These are phyloP conservation scores for Auxenochlorella pyrenoidosa DNA, from an alignment of 139 green algal species.

Conservation along the genomic window DNA sequence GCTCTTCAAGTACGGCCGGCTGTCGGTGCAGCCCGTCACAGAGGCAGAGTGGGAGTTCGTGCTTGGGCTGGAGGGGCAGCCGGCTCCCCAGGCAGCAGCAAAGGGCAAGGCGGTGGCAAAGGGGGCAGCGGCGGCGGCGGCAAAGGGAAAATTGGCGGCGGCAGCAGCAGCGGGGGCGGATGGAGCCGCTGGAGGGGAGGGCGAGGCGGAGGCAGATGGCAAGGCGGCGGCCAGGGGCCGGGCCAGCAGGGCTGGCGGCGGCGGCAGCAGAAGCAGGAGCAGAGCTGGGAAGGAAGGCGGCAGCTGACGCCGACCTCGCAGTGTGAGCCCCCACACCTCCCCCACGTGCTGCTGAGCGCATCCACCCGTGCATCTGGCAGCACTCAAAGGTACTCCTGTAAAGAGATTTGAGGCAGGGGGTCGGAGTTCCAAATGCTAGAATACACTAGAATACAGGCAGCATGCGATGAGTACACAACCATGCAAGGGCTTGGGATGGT, in stretches of 20 bases:
- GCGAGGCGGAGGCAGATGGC: neutral
- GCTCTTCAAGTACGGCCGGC: constrained; percentile 57
- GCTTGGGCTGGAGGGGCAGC: constrained; percentile 36
- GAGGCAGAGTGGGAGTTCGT: constrained; percentile 51
- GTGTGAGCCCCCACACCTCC: too few species aligned
- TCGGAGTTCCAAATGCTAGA: too few species aligned
- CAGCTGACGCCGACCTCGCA: too few species aligned
- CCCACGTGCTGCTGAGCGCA: too few species aligned
- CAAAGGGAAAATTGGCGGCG: neutral
- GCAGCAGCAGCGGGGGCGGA: neutral
- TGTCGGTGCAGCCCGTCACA: constrained; percentile 64
- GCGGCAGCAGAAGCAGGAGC: neutral
- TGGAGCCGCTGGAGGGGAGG: too few species aligned
- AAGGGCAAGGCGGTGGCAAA: neutral
- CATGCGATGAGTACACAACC: too few species aligned
- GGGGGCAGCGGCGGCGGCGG: neutral
- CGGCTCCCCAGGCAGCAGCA: neutral
- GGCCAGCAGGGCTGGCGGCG: neutral
- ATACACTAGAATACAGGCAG: too few species aligned
- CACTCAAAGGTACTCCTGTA: too few species aligned
- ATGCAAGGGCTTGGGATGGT: too few species aligned
- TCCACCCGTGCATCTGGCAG: too few species aligned
- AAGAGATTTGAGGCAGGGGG: too few species aligned
- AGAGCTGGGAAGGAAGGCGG: too few species aligned
- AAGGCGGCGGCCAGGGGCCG: neutral